Base-by-base conservation (phyloP, 2,329 filamentous ascomycete species). In the Aspergillus hiratsukae region DNA sequence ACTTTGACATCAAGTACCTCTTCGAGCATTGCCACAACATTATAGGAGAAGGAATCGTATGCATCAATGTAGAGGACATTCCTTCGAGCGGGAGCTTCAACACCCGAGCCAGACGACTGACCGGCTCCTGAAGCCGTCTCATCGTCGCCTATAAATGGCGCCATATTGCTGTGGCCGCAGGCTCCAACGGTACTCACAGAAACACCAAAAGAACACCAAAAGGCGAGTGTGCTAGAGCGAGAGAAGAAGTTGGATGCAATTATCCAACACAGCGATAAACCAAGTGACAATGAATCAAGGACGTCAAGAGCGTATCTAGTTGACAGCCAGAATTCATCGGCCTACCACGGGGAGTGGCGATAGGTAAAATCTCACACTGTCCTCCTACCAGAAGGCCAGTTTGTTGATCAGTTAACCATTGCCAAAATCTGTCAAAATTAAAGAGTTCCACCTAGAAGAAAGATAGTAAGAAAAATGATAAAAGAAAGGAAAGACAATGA, bases 41-140 rank as follows among this genome's bases (percentile, higher is more conserved):
- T 97, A 76, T 96, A 92, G 54, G 91, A 90, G 75, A 97, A 99
- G 45, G 92, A 97, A 77, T 99, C 94, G 75, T 96, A 96, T 60
- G 93, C 92, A 73, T 97, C 94, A 64, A 99, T 81, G 75, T 96
- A 96, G 61, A 97, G 84, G 60, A 97, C 88, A 58, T 63, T 69
- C 51, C 66, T 70, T 48, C 25, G 60, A 28, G 51, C 27, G 2
- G 29, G 35, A n/a, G 46, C 49, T 37, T 19, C 35, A 19, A 10
- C 45, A 10, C 35, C 46, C 19, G 52, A 25, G 21, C 41, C 29
- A 9, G 35, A 52, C 11, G 55, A 51, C 48, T 45, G 45, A 19
- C 51, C 46, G 37, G 45, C 41, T 23, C 45, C 43, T n/a, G 57
- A 35, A 48, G 23, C 58, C 51, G 63, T 59, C 66, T 64, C 69